phyloP scores from a whole-genome alignment of 2,329 filamentous ascomycete genomes.

The Diaporthe nobilis region DNA sequence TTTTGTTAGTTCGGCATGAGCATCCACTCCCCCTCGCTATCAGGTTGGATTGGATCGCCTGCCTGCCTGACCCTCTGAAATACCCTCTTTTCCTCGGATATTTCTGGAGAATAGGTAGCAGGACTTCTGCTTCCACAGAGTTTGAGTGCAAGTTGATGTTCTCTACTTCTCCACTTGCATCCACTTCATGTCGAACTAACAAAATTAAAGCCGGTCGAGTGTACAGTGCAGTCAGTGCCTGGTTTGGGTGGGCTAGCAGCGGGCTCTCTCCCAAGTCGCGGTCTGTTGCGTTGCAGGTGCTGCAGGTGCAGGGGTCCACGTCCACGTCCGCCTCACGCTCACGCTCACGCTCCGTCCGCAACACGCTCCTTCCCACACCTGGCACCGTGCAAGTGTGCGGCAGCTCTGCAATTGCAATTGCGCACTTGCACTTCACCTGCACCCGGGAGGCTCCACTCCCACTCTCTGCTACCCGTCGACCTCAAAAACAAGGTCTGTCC shows the following conservation, averaged over 20 bases:
- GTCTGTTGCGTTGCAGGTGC: slow-evolving; percentile 29
- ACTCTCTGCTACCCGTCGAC: slow-evolving; percentile 35
- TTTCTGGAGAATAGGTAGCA: too few relatives aligned
- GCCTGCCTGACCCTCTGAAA: too few relatives aligned
- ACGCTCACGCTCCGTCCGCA: slow-evolving; percentile 30
- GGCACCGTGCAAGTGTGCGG: slow-evolving; percentile 27
- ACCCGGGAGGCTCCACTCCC: slow-evolving; percentile 16
- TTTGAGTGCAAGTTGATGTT: too few relatives aligned
- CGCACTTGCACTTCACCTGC: slow-evolving; percentile 26
- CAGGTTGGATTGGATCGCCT: too few relatives aligned
- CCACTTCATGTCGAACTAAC: too few relatives aligned
- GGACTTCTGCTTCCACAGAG: too few relatives aligned
- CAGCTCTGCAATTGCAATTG: slow-evolving; percentile 14
- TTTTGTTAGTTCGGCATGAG: too few relatives aligned
- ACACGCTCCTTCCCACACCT: slow-evolving; percentile 36
- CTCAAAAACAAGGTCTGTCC: slow-evolving; percentile 38
- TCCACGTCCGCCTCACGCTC: slow-evolving; percentile 30
- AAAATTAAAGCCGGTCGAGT: too few relatives aligned
- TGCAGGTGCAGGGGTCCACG: slow-evolving; percentile 36
- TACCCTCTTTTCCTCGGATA: too few relatives aligned
- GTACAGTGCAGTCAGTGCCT: background rate
- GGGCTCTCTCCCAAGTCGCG: slow-evolving; percentile 20
- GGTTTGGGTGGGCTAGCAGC: background rate
- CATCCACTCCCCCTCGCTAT: too few relatives aligned
- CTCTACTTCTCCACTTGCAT: too few relatives aligned